Conservation (phyloP, 768 basidiomycete species). For the Suillus weaverae region DNA sequence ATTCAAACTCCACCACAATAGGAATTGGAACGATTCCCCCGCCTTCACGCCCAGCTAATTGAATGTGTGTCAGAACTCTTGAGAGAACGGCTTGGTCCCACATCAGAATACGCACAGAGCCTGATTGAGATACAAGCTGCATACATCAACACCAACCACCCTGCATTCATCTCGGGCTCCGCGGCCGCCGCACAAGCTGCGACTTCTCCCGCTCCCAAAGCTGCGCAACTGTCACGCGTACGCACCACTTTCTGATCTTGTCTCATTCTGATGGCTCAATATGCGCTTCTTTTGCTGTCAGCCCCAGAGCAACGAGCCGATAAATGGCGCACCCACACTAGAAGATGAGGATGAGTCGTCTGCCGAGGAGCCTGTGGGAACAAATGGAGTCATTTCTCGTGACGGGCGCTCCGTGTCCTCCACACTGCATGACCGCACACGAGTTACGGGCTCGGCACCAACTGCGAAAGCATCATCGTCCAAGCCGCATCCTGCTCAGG, state of each 20-base stretch:
- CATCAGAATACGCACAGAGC: constrained; percentile 94
- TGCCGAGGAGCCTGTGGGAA: constrained; percentile 53
- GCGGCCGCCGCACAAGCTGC: constrained; percentile 57
- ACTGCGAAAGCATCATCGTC: constrained; percentile 24
- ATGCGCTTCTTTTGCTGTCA: constrained; percentile 29
- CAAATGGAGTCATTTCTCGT: constrained; percentile 54
- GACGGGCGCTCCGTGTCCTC: constrained; percentile 74
- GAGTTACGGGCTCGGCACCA: constrained; percentile 42
- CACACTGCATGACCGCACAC: constrained; percentile 73
- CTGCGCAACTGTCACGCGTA: constrained; percentile 53
- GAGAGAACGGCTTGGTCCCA: constrained; percentile 92
- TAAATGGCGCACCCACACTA: constrained; percentile 49
- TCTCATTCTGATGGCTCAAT: constrained; percentile 16
- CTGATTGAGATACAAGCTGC: constrained; percentile 97
- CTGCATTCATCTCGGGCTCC: constrained; percentile 85
- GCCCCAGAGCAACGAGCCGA: constrained; percentile 65
- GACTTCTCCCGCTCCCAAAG: constrained; percentile 41
- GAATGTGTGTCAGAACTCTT: constrained; percentile 97
- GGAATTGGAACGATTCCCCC: constrained; percentile 96
- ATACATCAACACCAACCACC: constrained; percentile 99
- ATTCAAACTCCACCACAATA: constrained; percentile 29
- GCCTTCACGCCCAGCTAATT: constrained; percentile 88
- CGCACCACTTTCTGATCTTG: constrained; percentile 25
- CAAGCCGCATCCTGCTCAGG: constrained; percentile 30
- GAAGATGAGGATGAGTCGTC: constrained; percentile 69